These are phyloP conservation scores for Wickerhamomyces sp. DNA, from an alignment of 1,139 yeast species.

Conservation along the genomic window DNA sequence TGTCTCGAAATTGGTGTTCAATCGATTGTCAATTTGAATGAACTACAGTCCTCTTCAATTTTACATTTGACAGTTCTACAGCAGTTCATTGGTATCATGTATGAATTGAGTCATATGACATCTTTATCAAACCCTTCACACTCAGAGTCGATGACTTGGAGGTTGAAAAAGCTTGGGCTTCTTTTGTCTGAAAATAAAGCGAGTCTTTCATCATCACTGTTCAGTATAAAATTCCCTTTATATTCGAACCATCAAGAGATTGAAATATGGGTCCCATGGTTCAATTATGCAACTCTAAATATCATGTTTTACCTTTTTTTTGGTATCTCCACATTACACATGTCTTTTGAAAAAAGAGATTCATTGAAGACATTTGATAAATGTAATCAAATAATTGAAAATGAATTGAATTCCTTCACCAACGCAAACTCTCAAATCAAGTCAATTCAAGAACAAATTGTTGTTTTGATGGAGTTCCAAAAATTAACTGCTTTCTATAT, in stretches of 20 bases:
- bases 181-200: not conserved
- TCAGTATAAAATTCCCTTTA: constrained; percentile 1
- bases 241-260: not conserved
- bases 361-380: constrained; percentile 9
- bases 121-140: not conserved
- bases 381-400: constrained; percentile 4
- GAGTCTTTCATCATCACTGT: not conserved
- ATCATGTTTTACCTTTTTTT: constrained; percentile 9
- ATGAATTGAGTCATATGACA: not conserved
- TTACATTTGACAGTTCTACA: not conserved
- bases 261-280: constrained; percentile 4
- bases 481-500: constrained; percentile 9
- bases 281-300: constrained; percentile 5
- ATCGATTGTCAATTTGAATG: not conserved
- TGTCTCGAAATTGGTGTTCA: not conserved
- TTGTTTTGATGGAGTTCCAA: constrained; percentile 3
- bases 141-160: not conserved
- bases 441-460: not conserved
- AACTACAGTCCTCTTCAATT: not conserved
- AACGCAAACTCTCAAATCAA: not conserved
- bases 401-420: not conserved
- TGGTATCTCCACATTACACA: constrained; percentile 10
- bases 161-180: not conserved
- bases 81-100: not conserved
- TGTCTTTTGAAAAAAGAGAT: constrained; percentile 20